Base-by-base conservation (phyloP, 176 grass and related monocot genomes). In the Pharus latifolius region DNA sequence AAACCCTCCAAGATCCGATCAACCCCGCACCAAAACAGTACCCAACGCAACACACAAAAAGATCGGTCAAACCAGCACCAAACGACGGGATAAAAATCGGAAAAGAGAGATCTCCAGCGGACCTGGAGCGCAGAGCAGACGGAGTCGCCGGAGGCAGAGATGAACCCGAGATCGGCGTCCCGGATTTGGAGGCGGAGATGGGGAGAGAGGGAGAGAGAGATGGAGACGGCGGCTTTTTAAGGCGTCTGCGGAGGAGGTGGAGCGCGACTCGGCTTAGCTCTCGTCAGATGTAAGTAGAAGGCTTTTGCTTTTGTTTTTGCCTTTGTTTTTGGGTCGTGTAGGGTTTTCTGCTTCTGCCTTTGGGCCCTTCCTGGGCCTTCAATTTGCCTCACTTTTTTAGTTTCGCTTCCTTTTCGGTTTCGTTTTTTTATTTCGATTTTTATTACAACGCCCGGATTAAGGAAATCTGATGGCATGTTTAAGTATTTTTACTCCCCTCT, bases 81-180 rank as follows among this genome's bases (percentile, higher is more conserved):
- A 50, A 28, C 12, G 13, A 3, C 1, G 11, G 7, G 2, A 26
- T 16, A 35, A 16, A 8, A 1, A 13, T 6, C 9, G 34, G 30
- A 4, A 28, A 19, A 1, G 4, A 2, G 51, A 40, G 70, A 81
- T 59, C 79, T 4, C 3, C 26, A 34, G 13, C 18, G 14, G 34
- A 83, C 81, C 67, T 77, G 82, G 66, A 1, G 60, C 56, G 54
- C 2, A 25, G 23, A 25, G 40, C 0, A 33, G 57, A 18, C 8
- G 17, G 27, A n/a, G n/a, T n/a, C n/a, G n/a, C n/a, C 7, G 66
- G 10, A 4, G 35, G 22, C 6, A 12, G 25, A 18, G 33, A 46
- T 23, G 77, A 80, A 80, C 49, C 83, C 83, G 71, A 85, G 77
- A 80, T 80, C 64, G 64, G 18, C n/a, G 83, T 70, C 77, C 53